Evolutionary conservation across 371 early-diverging fungal species (phyloP).

Genomic region (Actinomortierella ambigua): DNA sequence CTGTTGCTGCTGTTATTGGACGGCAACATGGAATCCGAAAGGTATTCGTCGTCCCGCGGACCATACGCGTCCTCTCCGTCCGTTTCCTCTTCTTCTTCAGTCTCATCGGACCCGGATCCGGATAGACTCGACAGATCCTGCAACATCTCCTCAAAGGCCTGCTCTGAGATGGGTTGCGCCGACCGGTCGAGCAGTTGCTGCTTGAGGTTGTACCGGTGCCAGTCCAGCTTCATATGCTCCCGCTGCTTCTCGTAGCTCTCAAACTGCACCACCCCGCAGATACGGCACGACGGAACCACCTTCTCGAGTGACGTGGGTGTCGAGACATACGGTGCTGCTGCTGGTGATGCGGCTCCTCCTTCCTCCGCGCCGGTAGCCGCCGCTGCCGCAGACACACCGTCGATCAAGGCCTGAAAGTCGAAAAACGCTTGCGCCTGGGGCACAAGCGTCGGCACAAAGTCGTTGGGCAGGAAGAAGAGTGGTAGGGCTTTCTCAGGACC

Average conservation of each 20-base stretch:
- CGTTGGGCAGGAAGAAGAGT: conserved; percentile 31
- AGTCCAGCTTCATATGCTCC: conserved; percentile 88
- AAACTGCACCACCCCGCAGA: conserved; percentile 83
- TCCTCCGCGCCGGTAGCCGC: neutral
- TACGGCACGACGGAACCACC: conserved; percentile 59
- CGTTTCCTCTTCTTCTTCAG: conserved; percentile 4
- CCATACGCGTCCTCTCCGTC: neutral
- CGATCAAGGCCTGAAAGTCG: neutral
- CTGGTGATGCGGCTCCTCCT: neutral
- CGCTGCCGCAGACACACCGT: neutral
- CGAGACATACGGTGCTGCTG: neutral
- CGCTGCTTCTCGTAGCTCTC: conserved; percentile 78
- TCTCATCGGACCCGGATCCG: conserved; percentile 50
- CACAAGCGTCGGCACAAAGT: conserved; percentile 18
- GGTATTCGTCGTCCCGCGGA: neutral
- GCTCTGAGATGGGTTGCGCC: conserved; percentile 76
- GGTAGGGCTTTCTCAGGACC: conserved; percentile 16
- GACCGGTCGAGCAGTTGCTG: conserved; percentile 73
- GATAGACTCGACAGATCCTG: conserved; percentile 62
- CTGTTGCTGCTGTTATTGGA: neutral
- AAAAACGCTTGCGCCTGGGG: conserved; percentile 5
- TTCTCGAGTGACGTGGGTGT: conserved; percentile 25
- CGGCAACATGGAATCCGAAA: neutral
- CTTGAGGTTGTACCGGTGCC: conserved; percentile 97
- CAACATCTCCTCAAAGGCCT: conserved; percentile 79